Evolutionary conservation across 2,329 filamentous ascomycete genomes (phyloP).

Genomic region (Aureobasidium namibiae): DNA sequence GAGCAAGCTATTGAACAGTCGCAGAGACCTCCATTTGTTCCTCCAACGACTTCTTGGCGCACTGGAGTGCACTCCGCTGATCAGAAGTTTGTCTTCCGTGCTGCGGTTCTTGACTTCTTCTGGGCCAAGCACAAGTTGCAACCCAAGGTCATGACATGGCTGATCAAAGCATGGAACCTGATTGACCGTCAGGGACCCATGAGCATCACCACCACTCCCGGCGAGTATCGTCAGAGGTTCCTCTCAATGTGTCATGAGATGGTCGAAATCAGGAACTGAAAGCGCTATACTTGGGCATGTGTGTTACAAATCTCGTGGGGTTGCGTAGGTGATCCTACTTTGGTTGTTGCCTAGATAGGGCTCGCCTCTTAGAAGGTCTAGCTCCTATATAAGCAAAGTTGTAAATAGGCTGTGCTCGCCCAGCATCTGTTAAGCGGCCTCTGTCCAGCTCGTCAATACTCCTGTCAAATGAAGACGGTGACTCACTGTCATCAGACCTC

Average conservation of each 20-base stretch:
- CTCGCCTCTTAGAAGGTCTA: not conserved
- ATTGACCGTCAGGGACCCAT: constrained; percentile 60
- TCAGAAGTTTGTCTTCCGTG: constrained; percentile 59
- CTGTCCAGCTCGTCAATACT: not conserved
- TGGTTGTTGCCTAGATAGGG: not conserved
- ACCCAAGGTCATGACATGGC: constrained; percentile 55
- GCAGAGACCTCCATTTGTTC: constrained; percentile 21
- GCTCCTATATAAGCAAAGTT: not conserved
- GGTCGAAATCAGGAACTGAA: constrained; percentile 26
- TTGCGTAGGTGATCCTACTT: not conserved
- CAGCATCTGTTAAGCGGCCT: not conserved
- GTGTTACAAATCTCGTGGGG: not conserved
- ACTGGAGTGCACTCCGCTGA: constrained; percentile 53
- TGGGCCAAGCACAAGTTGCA: constrained; percentile 66
- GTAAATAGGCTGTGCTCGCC: not conserved
- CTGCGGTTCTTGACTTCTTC: constrained; percentile 65
- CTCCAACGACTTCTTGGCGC: constrained; percentile 45
- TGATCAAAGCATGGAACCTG: constrained; percentile 49
- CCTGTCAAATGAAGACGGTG: no score
- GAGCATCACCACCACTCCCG: constrained; percentile 63
- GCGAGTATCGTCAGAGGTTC: constrained; percentile 57
- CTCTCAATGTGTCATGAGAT: constrained; percentile 43
- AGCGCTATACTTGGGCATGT: not conserved
- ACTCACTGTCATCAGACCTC: not conserved
- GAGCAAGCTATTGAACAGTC: constrained; percentile 13